Conservation (phyloP, 352 stramenopile genomes). For the Pythium dissimile region DNA sequence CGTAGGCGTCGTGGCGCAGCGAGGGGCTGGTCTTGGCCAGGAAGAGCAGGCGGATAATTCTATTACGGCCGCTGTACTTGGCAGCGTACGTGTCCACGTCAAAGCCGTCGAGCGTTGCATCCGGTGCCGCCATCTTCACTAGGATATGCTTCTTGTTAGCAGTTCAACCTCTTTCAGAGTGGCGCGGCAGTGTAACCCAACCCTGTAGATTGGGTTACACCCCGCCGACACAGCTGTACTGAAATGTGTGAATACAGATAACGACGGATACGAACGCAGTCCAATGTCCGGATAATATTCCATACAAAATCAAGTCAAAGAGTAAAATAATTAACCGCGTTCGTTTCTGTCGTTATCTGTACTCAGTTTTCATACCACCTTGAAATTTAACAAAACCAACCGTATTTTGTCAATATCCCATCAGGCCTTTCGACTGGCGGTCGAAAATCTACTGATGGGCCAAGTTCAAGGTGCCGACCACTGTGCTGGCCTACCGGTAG, state of each 20-base stretch:
- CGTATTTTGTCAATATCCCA: background rate
- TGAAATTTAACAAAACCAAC: no score
- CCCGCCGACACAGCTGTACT: background rate
- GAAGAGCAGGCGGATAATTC: constrained; percentile 72
- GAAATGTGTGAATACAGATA: background rate
- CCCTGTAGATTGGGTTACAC: background rate
- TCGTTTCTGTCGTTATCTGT: no score
- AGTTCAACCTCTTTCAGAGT: constrained; percentile 19
- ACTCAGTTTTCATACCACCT: no score
- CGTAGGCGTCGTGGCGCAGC: constrained; percentile 47
- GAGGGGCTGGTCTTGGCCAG: constrained; percentile 41
- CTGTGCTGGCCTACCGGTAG: no score
- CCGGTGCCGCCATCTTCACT: constrained; percentile 13
- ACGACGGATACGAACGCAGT: no score
- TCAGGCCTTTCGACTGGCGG: constrained; percentile 13
- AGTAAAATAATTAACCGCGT: no score
- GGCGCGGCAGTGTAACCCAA: background rate
- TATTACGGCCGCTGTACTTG: constrained; percentile 83
- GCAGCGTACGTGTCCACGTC: constrained; percentile 78
- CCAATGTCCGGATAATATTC: no score
- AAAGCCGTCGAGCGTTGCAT: constrained; percentile 46
- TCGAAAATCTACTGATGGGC: constrained; percentile 19
- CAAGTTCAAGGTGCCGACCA: constrained; percentile 27
- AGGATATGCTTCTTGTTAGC: constrained; percentile 7
- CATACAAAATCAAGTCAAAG: no score